phyloP scores from a whole-genome alignment of 2,329 filamentous ascomycete genomes.

The Didymella exigua region DNA sequence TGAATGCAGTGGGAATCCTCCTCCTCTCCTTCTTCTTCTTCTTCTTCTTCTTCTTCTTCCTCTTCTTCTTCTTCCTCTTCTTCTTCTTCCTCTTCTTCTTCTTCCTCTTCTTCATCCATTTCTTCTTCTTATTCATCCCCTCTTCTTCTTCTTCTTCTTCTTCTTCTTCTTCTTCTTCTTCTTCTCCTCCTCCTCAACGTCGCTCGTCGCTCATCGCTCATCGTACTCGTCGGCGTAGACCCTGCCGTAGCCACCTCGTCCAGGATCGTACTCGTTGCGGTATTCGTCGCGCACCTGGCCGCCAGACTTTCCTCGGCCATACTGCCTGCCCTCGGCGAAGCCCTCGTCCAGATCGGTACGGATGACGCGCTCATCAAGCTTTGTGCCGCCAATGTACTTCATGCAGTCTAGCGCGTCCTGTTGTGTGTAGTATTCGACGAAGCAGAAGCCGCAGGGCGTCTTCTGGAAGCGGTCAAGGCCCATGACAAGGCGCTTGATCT shows the following conservation, averaged over 20 bases:
- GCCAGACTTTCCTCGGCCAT: constrained; percentile 91
- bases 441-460: constrained; percentile 98
- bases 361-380: constrained; percentile 96
- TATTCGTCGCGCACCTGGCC: constrained; percentile 98
- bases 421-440: constrained; percentile 98
- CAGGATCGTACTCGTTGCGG: constrained; percentile 94
- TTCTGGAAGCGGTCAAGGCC: constrained; percentile 96
- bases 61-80: background rate
- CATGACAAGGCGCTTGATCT: constrained; percentile 98
- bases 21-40: constrained; percentile 9
- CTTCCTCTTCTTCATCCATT: background rate
- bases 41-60: background rate
- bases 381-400: constrained; percentile 98
- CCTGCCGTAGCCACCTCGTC: constrained; percentile 85
- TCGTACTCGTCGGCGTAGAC: constrained; percentile 55
- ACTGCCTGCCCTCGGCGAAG: constrained; percentile 94
- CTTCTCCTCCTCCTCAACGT: background rate
- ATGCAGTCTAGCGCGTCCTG: constrained; percentile 96
- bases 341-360: constrained; percentile 94
- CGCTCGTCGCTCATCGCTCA: constrained; percentile 21
- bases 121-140: background rate
- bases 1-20: constrained; percentile 26
- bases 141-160: background rate
- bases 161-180: constrained; percentile 1
- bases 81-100: background rate